Conservation (phyloP, 192 early-diverging fungal genomes). For the Coemansia sp. region DNA sequence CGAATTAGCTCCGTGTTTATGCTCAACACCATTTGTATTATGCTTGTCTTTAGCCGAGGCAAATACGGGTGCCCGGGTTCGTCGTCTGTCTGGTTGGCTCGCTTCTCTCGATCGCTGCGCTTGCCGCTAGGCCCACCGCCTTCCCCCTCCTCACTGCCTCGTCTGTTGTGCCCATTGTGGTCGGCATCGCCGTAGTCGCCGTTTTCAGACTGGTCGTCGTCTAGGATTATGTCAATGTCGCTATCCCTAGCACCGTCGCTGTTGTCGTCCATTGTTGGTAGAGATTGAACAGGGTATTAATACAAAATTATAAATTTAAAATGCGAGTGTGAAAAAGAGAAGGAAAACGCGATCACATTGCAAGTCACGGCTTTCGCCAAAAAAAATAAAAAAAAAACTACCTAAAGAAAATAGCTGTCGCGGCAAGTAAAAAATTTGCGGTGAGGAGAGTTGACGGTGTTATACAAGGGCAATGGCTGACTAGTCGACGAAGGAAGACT, state of each 20-base stretch:
- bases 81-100: slow-evolving; percentile 18
- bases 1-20: slow-evolving; percentile 64
- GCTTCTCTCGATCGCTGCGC: slow-evolving; percentile 4
- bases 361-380: too few species aligned
- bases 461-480: too few species aligned
- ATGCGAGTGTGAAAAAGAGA: not conserved
- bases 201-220: slow-evolving; percentile 40
- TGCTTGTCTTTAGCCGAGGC: slow-evolving; percentile 52
- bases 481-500: too few species aligned
- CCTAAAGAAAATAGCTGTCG: too few species aligned
- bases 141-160: slow-evolving; percentile 6
- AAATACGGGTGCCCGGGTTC: slow-evolving; percentile 39
- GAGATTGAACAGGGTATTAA: not conserved
- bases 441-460: too few species aligned
- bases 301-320: not conserved
- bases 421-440: too few species aligned
- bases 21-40: slow-evolving; percentile 57
- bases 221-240: slow-evolving; percentile 46
- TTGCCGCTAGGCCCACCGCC: not conserved
- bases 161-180: not conserved
- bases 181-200: slow-evolving; percentile 13
- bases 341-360: not conserved
- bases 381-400: too few species aligned
- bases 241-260: slow-evolving; percentile 38
- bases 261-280: slow-evolving; percentile 11